Evolutionary conservation across 2,329 filamentous ascomycete genomes (phyloP).

Genomic region (Sordariomycetes sp.): DNA sequence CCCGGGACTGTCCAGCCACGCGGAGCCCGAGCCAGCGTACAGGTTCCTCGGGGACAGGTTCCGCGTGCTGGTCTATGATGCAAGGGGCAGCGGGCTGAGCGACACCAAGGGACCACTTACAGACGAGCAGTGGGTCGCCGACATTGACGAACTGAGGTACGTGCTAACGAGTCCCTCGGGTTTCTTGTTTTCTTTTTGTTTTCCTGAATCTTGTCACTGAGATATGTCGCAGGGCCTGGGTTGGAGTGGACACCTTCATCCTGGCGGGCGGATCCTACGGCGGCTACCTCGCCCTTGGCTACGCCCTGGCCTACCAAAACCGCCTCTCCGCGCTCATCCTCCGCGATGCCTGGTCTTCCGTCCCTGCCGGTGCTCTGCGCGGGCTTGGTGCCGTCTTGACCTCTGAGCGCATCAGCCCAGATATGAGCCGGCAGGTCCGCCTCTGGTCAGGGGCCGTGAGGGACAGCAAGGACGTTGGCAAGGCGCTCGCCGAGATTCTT

Average conservation of each 20-base stretch:
- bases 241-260: conserved; percentile 10
- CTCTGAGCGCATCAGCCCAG: conserved; percentile 8
- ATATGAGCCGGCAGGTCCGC: conserved; percentile 10
- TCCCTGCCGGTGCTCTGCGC: conserved; percentile 7
- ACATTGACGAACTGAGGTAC: conserved; percentile 15
- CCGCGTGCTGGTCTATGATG: conserved; percentile 13
- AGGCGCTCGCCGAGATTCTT: conserved; percentile 9
- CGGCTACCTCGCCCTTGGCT: conserved; percentile 11
- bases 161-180: too few species aligned
- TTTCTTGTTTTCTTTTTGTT: too few species aligned
- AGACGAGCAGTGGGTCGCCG: conserved; percentile 13
- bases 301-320: conserved; percentile 11
- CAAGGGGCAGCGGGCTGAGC: conserved; percentile 13
- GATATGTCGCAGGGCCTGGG: conserved; percentile 10
- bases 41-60: conserved; percentile 10
- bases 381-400: conserved; percentile 8
- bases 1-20: conserved; percentile 12
- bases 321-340: conserved; percentile 12
- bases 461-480: conserved; percentile 10
- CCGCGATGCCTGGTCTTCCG: conserved; percentile 12
- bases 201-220: too few species aligned
- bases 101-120: conserved; percentile 12
- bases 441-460: conserved; percentile 10
- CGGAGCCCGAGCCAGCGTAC: conserved; percentile 10
- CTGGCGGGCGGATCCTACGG: conserved; percentile 15